Evolutionary conservation across 148 eudicot species (phyloP), one percentile per base, ranked within the genome.

Genomic region (Rheum nobile): DNA sequence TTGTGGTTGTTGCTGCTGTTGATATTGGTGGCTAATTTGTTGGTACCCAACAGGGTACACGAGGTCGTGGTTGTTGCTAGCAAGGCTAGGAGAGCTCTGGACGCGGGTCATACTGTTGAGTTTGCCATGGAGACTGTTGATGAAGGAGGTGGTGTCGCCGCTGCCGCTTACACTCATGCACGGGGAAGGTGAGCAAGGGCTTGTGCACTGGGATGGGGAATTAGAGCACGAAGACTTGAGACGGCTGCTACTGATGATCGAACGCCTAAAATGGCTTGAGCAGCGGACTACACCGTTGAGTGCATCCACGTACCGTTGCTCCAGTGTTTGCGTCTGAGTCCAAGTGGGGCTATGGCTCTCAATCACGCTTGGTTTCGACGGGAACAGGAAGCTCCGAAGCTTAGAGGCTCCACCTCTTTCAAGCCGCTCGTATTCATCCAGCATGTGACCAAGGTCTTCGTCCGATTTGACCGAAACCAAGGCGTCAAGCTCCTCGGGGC

Each of bases 391-490:
- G 12, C 91, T 80, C 7, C 92, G 88, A 26, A 92, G 86, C 74
- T 83, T 85, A 2, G 83, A 79, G 48, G 37, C 37, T 26, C 85
- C 87, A 4, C 71, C 72, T 3, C 26, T 41, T 65, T 88, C 87
- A 10, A 77, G 71, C 9, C 85, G 87, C 48, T 89, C 88, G 47
- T 83, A 78, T 71, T 92, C 97, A 1, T 85, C 88, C 0, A 88
- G 75, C 88, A 89, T 88, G 80, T 88, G 85, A 32, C 73, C 78
- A 13, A 92, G 43, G 67, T 92, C 97, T 76, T 92, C 97, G 10
- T 89, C 88, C 0, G 89, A 80, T 77, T 88, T 92, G 11, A 92
- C 97, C 0, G 97, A 76, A 38, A 89, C 87, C 35, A 89, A 71
- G 39, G 86, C 81, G 10, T 92, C 95, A 0, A 92, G 91, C 34